Percentiles rank a stretch among this genome's conserved stretches.
phyloP scores from a whole-genome alignment of 2,329 filamentous ascomycete genomes.

The Aureobasidium sp. region DNA sequence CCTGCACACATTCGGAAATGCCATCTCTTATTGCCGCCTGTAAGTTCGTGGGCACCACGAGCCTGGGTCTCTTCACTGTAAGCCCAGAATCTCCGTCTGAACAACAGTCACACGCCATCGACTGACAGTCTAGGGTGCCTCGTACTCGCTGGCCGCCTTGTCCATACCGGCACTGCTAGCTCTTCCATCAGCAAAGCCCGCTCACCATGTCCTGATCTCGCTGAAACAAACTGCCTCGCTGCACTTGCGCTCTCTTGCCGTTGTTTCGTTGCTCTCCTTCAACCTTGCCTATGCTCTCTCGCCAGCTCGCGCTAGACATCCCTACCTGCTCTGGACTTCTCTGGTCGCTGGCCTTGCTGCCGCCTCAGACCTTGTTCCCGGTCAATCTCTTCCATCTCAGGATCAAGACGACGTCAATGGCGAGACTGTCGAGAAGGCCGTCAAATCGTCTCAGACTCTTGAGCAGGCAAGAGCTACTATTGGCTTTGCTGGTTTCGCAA shows the following conservation, averaged over 20 bases:
- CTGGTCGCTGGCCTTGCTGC: conserved; percentile 30
- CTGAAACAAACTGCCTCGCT: conserved; percentile 57
- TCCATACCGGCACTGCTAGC: conserved; percentile 73
- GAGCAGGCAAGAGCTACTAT: conserved; percentile 38
- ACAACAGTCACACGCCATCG: background rate
- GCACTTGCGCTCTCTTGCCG: conserved; percentile 60
- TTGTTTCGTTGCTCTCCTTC: conserved; percentile 63
- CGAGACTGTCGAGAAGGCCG: conserved; percentile 41
- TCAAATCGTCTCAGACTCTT: conserved; percentile 35
- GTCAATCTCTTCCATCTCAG: conserved; percentile 28
- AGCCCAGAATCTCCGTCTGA: conserved; percentile 30
- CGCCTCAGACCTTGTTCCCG: conserved; percentile 8
- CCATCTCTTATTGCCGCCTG: conserved; percentile 59
- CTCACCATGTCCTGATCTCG: conserved; percentile 59
- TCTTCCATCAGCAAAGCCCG: conserved; percentile 67
- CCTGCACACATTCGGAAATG: conserved; percentile 19
- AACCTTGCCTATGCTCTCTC: conserved; percentile 72
- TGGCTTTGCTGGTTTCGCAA: conserved; percentile 38
- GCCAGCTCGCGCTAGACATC: conserved; percentile 67
- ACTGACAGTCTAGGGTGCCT: conserved; percentile 62
- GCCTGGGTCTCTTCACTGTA: conserved; percentile 82
- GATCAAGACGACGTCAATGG: conserved; percentile 40
- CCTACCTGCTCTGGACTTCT: conserved; percentile 82
- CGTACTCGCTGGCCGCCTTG: conserved; percentile 72
- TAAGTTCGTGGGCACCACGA: conserved; percentile 91